phyloP scores from a whole-genome alignment of 768 basidiomycete genomes.

The Podaxis rugospora region DNA sequence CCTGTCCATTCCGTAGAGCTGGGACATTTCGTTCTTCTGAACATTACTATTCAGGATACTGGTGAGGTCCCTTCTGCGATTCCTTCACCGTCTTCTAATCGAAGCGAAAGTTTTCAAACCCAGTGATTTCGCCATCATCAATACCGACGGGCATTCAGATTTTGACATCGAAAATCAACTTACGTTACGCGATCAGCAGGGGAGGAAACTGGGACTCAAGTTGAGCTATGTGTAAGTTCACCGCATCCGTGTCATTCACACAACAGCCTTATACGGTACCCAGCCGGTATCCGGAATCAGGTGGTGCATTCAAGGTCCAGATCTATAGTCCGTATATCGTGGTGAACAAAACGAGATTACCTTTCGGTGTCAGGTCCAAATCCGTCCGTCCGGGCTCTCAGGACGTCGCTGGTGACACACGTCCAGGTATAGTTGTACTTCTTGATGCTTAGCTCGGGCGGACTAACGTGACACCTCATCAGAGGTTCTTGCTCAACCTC shows the following conservation, averaged over 20 bases:
- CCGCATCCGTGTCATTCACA: not conserved
- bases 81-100: not conserved
- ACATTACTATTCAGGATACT: conserved; percentile 87
- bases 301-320: conserved; percentile 95
- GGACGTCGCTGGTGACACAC: conserved; percentile 82
- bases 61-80: conserved; percentile 38
- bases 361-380: conserved; percentile 72
- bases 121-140: conserved; percentile 97
- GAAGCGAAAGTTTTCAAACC: conserved; percentile 69
- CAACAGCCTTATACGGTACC: not conserved
- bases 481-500: conserved; percentile 40
- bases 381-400: conserved; percentile 59
- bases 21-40: conserved; percentile 83
- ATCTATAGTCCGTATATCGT: conserved; percentile 88
- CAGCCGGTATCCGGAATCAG: conserved; percentile 81
- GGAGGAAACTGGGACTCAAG: conserved; percentile 73
- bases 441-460: not conserved
- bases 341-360: conserved; percentile 88
- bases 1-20: conserved; percentile 96
- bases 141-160: conserved; percentile 87
- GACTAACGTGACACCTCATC: not conserved
- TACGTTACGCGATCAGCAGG: conserved; percentile 65
- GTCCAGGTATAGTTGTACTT: conserved; percentile 42
- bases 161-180: conserved; percentile 77
- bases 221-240: conserved; percentile 84